Evolutionary conservation across 768 basidiomycete genomes (phyloP), one percentile per base, ranked within the genome.

Genomic region (Phylloporus rhodoxanthus): DNA sequence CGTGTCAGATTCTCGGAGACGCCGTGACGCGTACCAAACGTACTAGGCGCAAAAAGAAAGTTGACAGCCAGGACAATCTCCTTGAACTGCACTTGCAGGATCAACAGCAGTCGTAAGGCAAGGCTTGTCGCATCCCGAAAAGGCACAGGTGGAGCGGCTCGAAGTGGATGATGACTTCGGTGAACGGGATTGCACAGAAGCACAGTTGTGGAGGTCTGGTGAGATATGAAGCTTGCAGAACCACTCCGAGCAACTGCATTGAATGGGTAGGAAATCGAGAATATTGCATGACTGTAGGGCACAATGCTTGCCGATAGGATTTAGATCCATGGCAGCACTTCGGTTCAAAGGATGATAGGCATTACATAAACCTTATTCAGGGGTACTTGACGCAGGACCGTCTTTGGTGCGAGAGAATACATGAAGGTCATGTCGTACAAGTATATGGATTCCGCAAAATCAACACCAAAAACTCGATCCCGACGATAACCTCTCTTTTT

Each of bases 201-300:
- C 49, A 62, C 89, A 92, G 17, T 67, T 52, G 60, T 92, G 89
- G n/a, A 63, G 59, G 32, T 82, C 79, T 8, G 79, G 76, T 13
- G 70, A 58, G 49, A 81, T 74, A 62, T 92, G 89, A 32, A 76
- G 64, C 10, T 71, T 72, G 70, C 89, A 92, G 66, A 80, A 90
- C 50, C 72, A 64, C 30, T 62, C 63, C 39, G 71, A 60, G 68
- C 90, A 91, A 25, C 59, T 58, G 61, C 90, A 92, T 43, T 68
- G 65, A 51, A 87, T 81, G n/a, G 90, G 90, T 0, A 92, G 75
- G 53, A 91, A 85, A 68, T 91, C 88, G 56, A 84, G 69, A 30
- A 72, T 55, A 46, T 76, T 73, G 72, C 89, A 91, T 14, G 74
- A 67, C 8, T 71, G 43, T 43, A 78, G 54, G n/a, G 82, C 70